Evolutionary conservation across 305 asterid species (phyloP), one percentile per base, ranked within the genome.

Genomic region (Fraxinus velutina): DNA sequence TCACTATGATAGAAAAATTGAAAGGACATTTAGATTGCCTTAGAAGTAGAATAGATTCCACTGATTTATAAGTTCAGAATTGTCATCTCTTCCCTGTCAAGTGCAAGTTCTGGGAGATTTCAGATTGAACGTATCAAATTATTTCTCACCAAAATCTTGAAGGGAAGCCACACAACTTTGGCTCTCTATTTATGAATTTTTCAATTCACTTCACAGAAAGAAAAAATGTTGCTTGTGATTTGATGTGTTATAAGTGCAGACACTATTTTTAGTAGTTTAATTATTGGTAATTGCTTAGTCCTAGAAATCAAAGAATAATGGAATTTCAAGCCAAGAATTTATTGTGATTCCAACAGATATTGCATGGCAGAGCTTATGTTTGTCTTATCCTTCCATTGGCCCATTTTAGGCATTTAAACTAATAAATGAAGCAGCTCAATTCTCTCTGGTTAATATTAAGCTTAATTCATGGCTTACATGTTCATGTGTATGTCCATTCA

Each of bases 401-500:
- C 71, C 50, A 29, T 24, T 70, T 22, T 75, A 13, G 21, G 55
- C 33, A 19, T 64, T 62, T 66, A 44, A 70, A 27, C 5, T 47
- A 13, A 78, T 78, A 64, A 39, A 79, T 50, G 68, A 62, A 22
- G 33, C 29, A 79, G 79, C 22, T 72, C 34, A 50, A 78, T 78
- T 34, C 17, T 74, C 77, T 66, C 6, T 6, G 79, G 36, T 6
- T 62, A 37, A 29, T 60, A 33, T 76, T 78, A 27, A 83, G 27
- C 81, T 37, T 37, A 17, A 17, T 84, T 80, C 74, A 68, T 50
- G 64, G 36, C 68, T 68, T 37, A 34, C 47, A 37, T 39, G 55
- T 55, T 76, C 78, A 75, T 55, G 77, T 70, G 8, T 68, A 68
- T 29, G 19, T 29, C 21, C 74, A 64, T 78, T 68, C 73, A 84